Conservation (phyloP, 257 asterid genomes). For the Nyctanthes arbortristis region DNA sequence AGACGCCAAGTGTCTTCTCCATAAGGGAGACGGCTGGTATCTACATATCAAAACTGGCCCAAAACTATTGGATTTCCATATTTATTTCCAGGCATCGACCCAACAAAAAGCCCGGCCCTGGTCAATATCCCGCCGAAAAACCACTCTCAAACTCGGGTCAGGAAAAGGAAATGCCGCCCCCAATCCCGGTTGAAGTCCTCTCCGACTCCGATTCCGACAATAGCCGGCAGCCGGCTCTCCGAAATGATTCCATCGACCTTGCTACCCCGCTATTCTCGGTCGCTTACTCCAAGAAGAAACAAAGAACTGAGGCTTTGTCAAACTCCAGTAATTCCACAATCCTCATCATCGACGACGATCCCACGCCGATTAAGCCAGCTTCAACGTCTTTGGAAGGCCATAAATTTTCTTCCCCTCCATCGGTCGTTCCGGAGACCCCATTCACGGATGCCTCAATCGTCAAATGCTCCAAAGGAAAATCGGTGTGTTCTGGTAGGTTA, state of each 20-base stretch:
- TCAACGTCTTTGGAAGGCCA: slow-evolving; percentile 11
- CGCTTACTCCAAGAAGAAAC: slow-evolving; percentile 61
- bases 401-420: slow-evolving; percentile 29
- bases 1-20: too few species aligned
- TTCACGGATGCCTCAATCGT: slow-evolving; percentile 44
- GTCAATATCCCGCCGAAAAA: too few species aligned
- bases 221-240: slow-evolving; percentile 18
- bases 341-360: slow-evolving; percentile 68
- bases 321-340: slow-evolving; percentile 53
- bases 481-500: slow-evolving; percentile 38
- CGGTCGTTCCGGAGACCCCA: slow-evolving; percentile 65
- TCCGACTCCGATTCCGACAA: slow-evolving; percentile 50
- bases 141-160: not conserved
- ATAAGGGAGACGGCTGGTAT: too few species aligned
- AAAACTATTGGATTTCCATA: too few species aligned
- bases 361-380: slow-evolving; percentile 43
- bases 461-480: slow-evolving; percentile 36
- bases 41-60: too few species aligned
- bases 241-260: slow-evolving; percentile 52
- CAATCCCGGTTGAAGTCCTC: slow-evolving; percentile 65
- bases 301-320: slow-evolving; percentile 34
- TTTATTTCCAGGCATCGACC: too few species aligned
- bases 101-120: too few species aligned
- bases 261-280: slow-evolving; percentile 52
- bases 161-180: slow-evolving; percentile 56